Conservation (phyloP, 2,329 filamentous ascomycete genomes). For the Fusarium lateritium region DNA sequence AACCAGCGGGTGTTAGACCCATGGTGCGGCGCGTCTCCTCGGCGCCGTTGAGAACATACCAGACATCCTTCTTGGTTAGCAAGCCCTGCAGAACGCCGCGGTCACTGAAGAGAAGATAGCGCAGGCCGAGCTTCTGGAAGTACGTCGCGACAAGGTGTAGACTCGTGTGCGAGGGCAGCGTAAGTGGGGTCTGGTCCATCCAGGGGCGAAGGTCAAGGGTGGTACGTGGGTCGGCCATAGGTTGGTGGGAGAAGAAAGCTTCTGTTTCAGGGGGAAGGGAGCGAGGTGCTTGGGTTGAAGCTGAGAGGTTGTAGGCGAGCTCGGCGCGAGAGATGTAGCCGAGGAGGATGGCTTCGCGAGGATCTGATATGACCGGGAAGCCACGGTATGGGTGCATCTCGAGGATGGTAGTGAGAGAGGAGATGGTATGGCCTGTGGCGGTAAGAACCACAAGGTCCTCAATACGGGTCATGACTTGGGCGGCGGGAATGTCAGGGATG, state of each 20-base stretch:
- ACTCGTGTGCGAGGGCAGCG: constrained; percentile 80
- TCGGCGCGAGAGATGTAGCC: constrained; percentile 97
- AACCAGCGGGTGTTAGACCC: constrained; percentile 38
- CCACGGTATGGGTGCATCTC: constrained; percentile 84
- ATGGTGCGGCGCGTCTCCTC: constrained; percentile 70
- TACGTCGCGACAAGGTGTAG: constrained; percentile 91
- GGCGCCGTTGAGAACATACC: constrained; percentile 88
- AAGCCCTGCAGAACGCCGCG: constrained; percentile 86
- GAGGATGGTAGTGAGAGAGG: constrained; percentile 79
- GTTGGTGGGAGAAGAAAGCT: constrained; percentile 87
- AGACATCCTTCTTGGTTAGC: constrained; percentile 97
- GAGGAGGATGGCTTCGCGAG: constrained; percentile 82
- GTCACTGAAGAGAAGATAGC: constrained; percentile 91
- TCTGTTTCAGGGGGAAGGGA: constrained; percentile 79
- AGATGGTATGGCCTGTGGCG: constrained; percentile 89
- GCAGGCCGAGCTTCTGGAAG: constrained; percentile 93
- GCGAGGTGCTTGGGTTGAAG: constrained; percentile 68
- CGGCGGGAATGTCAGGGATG: constrained; percentile 87
- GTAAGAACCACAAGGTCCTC: constrained; percentile 92
- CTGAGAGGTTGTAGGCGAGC: constrained; percentile 81
- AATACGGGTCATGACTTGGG: constrained; percentile 91
- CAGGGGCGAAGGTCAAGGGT: constrained; percentile 93
- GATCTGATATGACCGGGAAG: constrained; percentile 89
- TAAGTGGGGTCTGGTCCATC: constrained; percentile 99
- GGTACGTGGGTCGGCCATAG: constrained; percentile 81